Evolutionary conservation across 2,329 filamentous ascomycete species (phyloP).

Genomic region (Pyrenophora tritici-repentis): DNA sequence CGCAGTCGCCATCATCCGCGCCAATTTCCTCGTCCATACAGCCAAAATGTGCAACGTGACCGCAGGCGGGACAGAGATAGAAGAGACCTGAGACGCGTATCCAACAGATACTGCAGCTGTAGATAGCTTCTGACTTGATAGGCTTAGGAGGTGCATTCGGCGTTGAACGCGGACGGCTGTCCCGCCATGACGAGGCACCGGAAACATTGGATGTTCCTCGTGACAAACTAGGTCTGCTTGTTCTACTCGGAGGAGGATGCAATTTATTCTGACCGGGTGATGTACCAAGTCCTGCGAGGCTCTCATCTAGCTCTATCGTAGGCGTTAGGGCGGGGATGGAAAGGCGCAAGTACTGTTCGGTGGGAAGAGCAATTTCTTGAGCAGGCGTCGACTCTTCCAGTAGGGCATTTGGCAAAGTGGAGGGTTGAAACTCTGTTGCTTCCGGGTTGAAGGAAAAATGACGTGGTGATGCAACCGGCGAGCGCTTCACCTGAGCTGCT

Average conservation of each 20-base stretch:
- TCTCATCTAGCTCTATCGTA: conserved; percentile 27
- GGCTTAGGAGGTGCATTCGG: conserved; percentile 15
- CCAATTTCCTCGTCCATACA: conserved; percentile 38
- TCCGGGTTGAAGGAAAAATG: conserved; percentile 46
- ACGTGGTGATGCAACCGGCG: conserved; percentile 31
- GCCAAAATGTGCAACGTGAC: conserved; percentile 46
- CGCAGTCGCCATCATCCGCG: conserved; percentile 36
- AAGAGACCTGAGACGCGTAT: conserved; percentile 44
- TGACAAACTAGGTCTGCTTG: conserved; percentile 30
- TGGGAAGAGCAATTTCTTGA: conserved; percentile 22
- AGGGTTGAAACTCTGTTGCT: conserved; percentile 42
- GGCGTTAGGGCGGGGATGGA: conserved; percentile 33
- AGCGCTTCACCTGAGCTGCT: conserved; percentile 25
- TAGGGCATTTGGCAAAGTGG: conserved; percentile 20
- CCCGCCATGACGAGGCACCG: conserved; percentile 24
- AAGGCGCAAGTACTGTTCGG: conserved; percentile 40
- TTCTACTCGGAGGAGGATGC: conserved; percentile 19
- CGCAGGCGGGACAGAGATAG: conserved; percentile 43
- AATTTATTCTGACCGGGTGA: conserved; percentile 22
- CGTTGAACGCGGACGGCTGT: conserved; percentile 14
- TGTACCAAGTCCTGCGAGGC: conserved; percentile 21
- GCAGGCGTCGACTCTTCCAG: conserved; percentile 20
- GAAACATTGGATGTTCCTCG: conserved; percentile 37
- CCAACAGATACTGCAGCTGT: conserved; percentile 48
- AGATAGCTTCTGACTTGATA: conserved; percentile 27